Conservation (phyloP, 108 stramenopile genomes). For the Cylindrotheca fusiformis region DNA sequence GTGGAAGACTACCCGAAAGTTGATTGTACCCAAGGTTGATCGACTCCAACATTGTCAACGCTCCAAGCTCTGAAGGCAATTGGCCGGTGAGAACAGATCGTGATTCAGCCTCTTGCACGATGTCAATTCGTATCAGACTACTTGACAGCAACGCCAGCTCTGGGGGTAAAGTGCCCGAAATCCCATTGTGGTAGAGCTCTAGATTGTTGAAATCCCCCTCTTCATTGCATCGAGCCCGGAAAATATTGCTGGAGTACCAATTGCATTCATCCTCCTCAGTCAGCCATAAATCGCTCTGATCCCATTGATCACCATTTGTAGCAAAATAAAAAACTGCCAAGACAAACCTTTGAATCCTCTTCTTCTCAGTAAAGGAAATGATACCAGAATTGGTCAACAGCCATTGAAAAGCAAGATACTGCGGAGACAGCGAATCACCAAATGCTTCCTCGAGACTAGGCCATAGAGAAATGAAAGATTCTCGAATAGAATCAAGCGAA, state of each 20-base stretch:
- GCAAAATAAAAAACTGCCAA: constrained; percentile 37
- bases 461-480: constrained; percentile 27
- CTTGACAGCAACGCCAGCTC: constrained; percentile 29
- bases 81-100: constrained; percentile 11
- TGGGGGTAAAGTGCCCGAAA: constrained; percentile 31
- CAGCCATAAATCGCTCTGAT: constrained; percentile 29
- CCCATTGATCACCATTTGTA: constrained; percentile 43
- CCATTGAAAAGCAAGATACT: constrained; percentile 26
- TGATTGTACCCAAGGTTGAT: constrained; percentile 25
- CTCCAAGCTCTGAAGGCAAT: constrained; percentile 40
- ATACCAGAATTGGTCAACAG: constrained; percentile 11
- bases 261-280: constrained; percentile 30
- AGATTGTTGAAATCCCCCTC: constrained; percentile 11
- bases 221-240: constrained; percentile 14
- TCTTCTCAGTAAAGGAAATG: constrained; percentile 13
- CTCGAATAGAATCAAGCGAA: too few relatives aligned
- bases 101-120: constrained; percentile 1
- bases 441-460: constrained; percentile 17
- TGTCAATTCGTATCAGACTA: constrained; percentile 4
- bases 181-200: constrained; percentile 27
- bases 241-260: constrained; percentile 33
- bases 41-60: constrained; percentile 26
- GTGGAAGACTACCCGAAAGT: constrained; percentile 43
- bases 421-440: constrained; percentile 11
- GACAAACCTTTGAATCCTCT: constrained; percentile 36